Conservation (phyloP, 306 rosid genomes). For the Adenanthera pavonina region DNA sequence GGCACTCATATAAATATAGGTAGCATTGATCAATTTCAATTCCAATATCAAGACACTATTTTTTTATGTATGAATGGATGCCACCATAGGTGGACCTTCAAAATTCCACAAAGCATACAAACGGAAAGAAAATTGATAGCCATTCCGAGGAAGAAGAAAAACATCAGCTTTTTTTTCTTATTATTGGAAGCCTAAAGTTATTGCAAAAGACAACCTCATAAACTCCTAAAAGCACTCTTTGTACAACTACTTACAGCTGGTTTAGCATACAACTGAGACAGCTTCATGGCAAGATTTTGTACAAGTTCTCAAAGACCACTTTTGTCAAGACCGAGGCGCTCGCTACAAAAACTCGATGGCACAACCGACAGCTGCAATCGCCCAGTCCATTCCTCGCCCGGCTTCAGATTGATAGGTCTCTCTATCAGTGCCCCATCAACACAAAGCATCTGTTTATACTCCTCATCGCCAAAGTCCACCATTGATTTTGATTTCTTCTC, state of each 20-base stretch:
- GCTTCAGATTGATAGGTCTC: conserved; percentile 82
- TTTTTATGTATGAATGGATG: not conserved
- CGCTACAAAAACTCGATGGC: conserved; percentile 87
- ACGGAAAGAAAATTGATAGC: conserved; percentile 31
- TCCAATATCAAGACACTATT: not conserved
- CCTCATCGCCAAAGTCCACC: conserved; percentile 88
- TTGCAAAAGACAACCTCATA: not conserved
- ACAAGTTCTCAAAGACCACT: conserved; percentile 45
- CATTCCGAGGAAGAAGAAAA: conserved; percentile 35
- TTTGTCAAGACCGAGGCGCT: conserved; percentile 61
- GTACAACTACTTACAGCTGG: conserved; percentile 13
- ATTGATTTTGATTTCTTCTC: conserved; percentile 85
- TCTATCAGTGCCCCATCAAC: conserved; percentile 86
- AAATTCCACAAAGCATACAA: conserved; percentile 22
- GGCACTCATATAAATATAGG: not conserved
- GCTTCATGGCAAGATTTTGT: conserved; percentile 42
- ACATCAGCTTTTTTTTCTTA: conserved; percentile 10
- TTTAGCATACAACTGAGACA: conserved; percentile 1
- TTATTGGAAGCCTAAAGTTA: not conserved
- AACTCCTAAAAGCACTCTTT: conserved; percentile 28
- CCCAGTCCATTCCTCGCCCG: conserved; percentile 96
- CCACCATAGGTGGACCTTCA: not conserved
- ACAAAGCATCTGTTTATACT: conserved; percentile 92
- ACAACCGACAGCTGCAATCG: conserved; percentile 75
- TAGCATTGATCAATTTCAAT: conserved; percentile 11